These are phyloP conservation scores for Myriosclerotinia curreyana DNA, from an alignment of 2,329 filamentous ascomycete species.

Conservation along the genomic window DNA sequence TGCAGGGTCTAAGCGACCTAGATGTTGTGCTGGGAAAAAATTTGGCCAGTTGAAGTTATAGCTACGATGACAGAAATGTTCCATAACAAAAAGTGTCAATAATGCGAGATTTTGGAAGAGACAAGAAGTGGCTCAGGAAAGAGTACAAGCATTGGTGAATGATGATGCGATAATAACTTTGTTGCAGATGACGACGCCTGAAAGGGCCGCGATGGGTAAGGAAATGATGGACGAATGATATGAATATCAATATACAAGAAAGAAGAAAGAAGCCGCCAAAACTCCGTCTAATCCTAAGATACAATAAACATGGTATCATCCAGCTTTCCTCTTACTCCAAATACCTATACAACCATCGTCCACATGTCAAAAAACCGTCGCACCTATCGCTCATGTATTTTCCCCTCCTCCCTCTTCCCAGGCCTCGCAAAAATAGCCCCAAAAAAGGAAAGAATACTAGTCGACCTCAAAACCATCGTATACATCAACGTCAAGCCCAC, in stretches of 20 bases:
- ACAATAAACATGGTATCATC: background rate
- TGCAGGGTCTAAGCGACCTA: background rate
- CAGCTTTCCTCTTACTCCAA: no score
- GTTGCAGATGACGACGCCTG: slow-evolving; percentile 3
- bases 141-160: background rate
- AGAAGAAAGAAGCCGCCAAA: background rate
- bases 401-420: background rate
- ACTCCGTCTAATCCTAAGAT: background rate
- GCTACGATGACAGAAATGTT: background rate
- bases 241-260: no score
- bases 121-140: background rate
- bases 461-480: slow-evolving; percentile 25
- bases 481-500: slow-evolving; percentile 26
- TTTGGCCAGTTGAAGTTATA: background rate
- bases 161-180: background rate
- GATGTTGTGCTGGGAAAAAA: background rate
- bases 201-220: background rate
- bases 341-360: background rate
- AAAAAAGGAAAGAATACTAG: slow-evolving; percentile 2
- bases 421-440: slow-evolving; percentile 4
- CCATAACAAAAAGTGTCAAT: background rate
- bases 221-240: no score
- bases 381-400: background rate
- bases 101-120: background rate
- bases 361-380: no score